These are phyloP conservation scores for Licmophora abbreviata DNA, from an alignment of 108 stramenopile species.

Conservation along the genomic window DNA sequence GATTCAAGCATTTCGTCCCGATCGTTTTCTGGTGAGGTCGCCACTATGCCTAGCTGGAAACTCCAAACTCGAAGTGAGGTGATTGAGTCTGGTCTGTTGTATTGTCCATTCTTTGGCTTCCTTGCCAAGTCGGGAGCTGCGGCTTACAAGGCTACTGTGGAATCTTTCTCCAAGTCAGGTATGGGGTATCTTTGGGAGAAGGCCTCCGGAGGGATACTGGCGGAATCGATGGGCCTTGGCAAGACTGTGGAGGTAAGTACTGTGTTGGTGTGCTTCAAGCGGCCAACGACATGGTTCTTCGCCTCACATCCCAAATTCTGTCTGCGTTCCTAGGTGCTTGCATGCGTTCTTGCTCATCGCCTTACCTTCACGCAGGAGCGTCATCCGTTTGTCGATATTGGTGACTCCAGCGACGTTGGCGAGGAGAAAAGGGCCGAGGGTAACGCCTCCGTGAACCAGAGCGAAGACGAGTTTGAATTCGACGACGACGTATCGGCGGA, in stretches of 20 bases:
- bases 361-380: conserved; percentile 4
- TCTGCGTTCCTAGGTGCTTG: conserved; percentile 33
- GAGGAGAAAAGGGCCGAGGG: not conserved
- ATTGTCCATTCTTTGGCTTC: conserved; percentile 45
- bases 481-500: conserved; percentile 1
- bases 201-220: conserved; percentile 44
- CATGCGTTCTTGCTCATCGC: conserved; percentile 49
- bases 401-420: not conserved
- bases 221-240: conserved; percentile 62
- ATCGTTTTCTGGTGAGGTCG: too few species aligned
- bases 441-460: not conserved
- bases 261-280: not conserved
- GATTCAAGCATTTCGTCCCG: too few species aligned
- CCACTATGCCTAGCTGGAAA: conserved; percentile 17
- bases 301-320: not conserved
- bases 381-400: conserved; percentile 2
- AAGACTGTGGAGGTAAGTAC: conserved; percentile 58
- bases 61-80: conserved; percentile 1
- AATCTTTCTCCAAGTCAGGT: too few species aligned
- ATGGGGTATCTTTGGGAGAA: not conserved
- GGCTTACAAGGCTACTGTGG: conserved; percentile 21
- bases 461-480: not conserved
- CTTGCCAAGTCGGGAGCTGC: conserved; percentile 20
- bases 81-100: conserved; percentile 10
- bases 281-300: not conserved